Conservation (phyloP, 495 filamentous ascomycete species). For the Staphylotrichum tortipilum region DNA sequence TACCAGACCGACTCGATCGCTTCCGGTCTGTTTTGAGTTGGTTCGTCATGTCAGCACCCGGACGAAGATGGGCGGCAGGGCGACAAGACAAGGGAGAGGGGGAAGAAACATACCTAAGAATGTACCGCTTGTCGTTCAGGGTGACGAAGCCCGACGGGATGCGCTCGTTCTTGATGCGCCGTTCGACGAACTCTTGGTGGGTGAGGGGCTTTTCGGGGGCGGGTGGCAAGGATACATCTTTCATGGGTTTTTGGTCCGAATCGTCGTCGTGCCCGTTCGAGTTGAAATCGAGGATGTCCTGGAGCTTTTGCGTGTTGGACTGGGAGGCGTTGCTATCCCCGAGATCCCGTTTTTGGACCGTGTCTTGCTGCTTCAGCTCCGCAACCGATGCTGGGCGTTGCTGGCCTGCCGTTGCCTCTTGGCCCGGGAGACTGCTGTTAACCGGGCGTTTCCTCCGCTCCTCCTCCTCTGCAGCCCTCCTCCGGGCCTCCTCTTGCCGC, state of each 20-base stretch:
- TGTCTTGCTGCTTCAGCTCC: constrained; percentile 7
- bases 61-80: neutral
- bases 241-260: neutral
- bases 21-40: constrained; percentile 55
- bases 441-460: constrained; percentile 3
- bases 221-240: constrained; percentile 10
- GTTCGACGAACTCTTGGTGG: constrained; percentile 56
- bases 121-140: constrained; percentile 56
- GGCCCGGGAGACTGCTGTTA: constrained; percentile 1
- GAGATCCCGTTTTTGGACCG: constrained; percentile 1
- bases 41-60: constrained; percentile 13
- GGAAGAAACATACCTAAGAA: constrained; percentile 54
- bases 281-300: neutral
- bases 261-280: neutral
- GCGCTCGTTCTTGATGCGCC: constrained; percentile 49
- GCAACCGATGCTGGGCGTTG: too few species aligned
- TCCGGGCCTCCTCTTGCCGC: constrained; percentile 3
- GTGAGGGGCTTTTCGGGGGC: constrained; percentile 38
- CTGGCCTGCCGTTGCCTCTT: neutral
- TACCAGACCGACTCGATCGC: constrained; percentile 94
- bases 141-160: constrained; percentile 58
- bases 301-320: neutral
- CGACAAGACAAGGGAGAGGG: neutral
- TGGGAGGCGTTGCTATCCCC: neutral
- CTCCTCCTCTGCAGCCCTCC: constrained; percentile 11